Evolutionary conservation across 106 monocot genomes (phyloP), one percentile per base, ranked within the genome.

Genomic region (Vanilla planifolia): DNA sequence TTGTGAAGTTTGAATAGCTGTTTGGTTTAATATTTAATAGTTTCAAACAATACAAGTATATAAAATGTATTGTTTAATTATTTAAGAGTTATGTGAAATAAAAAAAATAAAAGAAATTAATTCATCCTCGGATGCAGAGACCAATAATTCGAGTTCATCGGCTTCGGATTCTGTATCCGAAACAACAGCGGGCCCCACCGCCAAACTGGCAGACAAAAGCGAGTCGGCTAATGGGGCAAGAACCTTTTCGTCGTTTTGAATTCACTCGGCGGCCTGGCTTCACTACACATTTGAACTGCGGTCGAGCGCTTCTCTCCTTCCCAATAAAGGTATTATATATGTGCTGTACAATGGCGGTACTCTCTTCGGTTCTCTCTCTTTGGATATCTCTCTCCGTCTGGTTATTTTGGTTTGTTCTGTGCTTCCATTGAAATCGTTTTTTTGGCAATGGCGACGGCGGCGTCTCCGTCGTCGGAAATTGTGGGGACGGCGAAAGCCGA

Each of bases 391-490:
- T 14, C 40, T 40, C 40, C 40, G 11, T 40, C 40, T 19, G 2
- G 26, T 22, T 25, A 24, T 3, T 50, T 22, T 25, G 26, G 50
- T 26, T 26, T 27, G 50, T 20, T n/a, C 14, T 55, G 37, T 6
- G 5, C 10, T 25, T 33, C 51, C 0, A 27, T 27, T 3, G 29
- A 8, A 11, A 2, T 35, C 28, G 19, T 10, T 33, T 26, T 55
- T 32, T 55, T 28, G 16, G 53, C n/a, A 1, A 57, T 57, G 57
- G 33, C 57, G 57, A 35, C 57, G 57, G 34, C 33, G 35, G 14
- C 33, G 14, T 33, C 33, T 1, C 20, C 35, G 20, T 33, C 33
- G 35, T 33, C 34, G 35, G 57, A 35, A 6, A 20, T 3, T 8
- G 20, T 35, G 8, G 20, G 34, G 9, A 35, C 35, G 35, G 57